Evolutionary conservation across 371 early-diverging fungal genomes (phyloP), one percentile per base, ranked within the genome.

Genomic region (Coemansia sp.): DNA sequence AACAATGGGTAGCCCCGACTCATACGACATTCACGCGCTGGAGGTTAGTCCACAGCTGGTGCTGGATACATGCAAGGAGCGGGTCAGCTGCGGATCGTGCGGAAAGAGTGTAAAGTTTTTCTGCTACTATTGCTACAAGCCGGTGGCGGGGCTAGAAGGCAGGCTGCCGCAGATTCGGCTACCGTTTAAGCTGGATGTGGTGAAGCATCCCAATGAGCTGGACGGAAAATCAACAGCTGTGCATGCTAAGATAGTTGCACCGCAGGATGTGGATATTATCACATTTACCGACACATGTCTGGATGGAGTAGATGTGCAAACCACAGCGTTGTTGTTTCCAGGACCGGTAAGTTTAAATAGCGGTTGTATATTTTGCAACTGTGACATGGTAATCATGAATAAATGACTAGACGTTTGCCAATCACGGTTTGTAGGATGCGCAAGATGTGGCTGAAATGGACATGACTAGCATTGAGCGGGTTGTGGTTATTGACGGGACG

Each of bases 401-500:
- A 36, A 36, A 36, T 36, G 9, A 11, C 36, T 36, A 21, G 60
- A 36, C 11, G 7, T 21, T 28, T 24, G n/a, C 13, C 24, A 13
- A n/a, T 29, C n/a, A 29, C 29, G 8, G 15, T 13, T 12, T 53
- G 32, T 80, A 91, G 88, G 89, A 87, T 51, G 90, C 93, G 0
- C 83, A 84, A 52, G 84, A 86, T 6, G 75, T 92, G 4, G 76
- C 82, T 0, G 83, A 91, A 29, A 86, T 92, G 46, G 82, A 85
- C 32, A 84, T 85, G 1, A 74, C 68, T 17, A 80, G 87, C 2
- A 93, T 91, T 71, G 90, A 92, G 68, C 82, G 85, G 49, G 66
- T 94, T 15, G 82, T 94, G 54, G 96, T 97, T 4, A 88, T 96
- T 61, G 97, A 95, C 74, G 96, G 95, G 21, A 95, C 96, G 9